Evolutionary conservation across 305 asterid species (phyloP).

Genomic region (Solanum aculeatissimum): DNA sequence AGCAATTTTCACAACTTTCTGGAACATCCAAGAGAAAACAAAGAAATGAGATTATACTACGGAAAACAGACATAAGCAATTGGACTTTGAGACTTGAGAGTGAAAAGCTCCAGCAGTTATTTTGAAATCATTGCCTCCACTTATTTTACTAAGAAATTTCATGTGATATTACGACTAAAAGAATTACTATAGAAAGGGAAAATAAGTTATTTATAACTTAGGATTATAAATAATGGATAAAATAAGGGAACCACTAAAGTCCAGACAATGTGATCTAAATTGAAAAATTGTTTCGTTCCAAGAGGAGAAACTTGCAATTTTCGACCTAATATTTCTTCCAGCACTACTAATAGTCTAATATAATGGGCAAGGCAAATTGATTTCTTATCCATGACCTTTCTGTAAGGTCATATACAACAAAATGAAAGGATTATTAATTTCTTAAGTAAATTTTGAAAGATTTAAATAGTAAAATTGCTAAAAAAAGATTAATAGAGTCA

Average conservation of each 20-base stretch:
- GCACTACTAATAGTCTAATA: background rate
- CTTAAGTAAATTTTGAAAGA: background rate
- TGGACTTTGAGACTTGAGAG: background rate
- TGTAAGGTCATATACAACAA: background rate
- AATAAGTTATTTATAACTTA: background rate
- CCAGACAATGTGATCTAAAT: background rate
- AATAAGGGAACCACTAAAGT: background rate
- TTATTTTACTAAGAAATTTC: background rate
- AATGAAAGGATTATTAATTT: background rate
- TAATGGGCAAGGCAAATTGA: background rate
- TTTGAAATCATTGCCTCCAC: background rate
- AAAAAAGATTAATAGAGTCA: background rate
- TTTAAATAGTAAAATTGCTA: background rate
- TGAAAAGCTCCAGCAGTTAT: background rate
- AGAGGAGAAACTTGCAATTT: background rate
- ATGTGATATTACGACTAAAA: background rate
- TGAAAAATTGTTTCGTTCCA: background rate
- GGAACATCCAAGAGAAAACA: slow-evolving; percentile 9
- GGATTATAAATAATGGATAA: background rate
- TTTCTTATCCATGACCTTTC: background rate
- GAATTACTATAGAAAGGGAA: background rate
- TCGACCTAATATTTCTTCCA: background rate
- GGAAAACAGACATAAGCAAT: background rate
- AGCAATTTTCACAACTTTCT: slow-evolving; percentile 29
- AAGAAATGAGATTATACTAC: background rate